phyloP scores from a whole-genome alignment of 2,329 filamentous ascomycete genomes.

The Penicillium nordicum region DNA sequence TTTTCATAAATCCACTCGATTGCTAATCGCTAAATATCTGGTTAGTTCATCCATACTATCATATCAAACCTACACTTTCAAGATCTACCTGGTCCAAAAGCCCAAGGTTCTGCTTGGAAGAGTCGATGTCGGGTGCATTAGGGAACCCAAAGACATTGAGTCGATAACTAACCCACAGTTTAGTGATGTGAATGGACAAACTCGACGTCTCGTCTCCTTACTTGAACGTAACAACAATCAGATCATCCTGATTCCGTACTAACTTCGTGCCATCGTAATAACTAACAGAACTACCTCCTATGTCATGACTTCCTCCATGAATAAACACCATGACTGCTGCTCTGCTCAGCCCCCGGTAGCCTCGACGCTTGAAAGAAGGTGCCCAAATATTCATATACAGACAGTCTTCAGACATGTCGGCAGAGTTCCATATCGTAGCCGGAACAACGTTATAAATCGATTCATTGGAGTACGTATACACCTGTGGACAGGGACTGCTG shows the following conservation, averaged over 20 bases:
- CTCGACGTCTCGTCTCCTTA: background rate
- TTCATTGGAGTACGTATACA: constrained; percentile 7
- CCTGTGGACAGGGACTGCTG: constrained; percentile 7
- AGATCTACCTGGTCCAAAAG: constrained; percentile 17
- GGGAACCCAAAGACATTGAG: constrained; percentile 21
- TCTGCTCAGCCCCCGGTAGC: background rate
- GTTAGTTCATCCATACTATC: background rate
- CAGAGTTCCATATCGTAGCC: constrained; percentile 11
- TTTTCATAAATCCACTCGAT: constrained; percentile 53
- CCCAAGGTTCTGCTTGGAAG: constrained; percentile 13
- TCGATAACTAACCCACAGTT: constrained; percentile 12
- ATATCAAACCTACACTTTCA: too few relatives aligned
- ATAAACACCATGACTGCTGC: constrained; percentile 20
- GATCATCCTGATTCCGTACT: constrained; percentile 14
- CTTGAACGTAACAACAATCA: constrained; percentile 21
- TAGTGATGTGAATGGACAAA: background rate
- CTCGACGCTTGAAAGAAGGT: constrained; percentile 2
- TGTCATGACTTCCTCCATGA: constrained; percentile 16
- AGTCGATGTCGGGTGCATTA: constrained; percentile 12
- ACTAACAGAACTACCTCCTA: constrained; percentile 10
- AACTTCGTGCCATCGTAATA: constrained; percentile 16
- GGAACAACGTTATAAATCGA: constrained; percentile 18
- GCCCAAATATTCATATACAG: constrained; percentile 20
- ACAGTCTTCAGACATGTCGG: constrained; percentile 19
- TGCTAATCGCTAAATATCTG: constrained; percentile 35